Percentiles rank a stretch among this genome's conserved stretches.
These are phyloP conservation scores for Thalassiosira exigua DNA, from an alignment of 352 stramenopile genomes.

Conservation along the genomic window DNA sequence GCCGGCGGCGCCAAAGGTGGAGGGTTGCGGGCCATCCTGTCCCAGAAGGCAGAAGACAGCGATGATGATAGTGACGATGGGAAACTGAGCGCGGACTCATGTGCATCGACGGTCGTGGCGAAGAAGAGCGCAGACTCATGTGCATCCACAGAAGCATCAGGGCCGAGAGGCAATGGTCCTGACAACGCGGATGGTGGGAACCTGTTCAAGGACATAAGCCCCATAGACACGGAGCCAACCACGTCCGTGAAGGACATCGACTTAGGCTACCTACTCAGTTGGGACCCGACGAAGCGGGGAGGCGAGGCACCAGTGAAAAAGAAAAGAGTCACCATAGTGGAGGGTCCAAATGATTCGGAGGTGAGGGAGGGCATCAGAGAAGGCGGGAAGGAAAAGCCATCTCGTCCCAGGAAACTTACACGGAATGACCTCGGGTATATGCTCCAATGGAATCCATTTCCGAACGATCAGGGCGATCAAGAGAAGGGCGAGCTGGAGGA, in stretches of 20 bases:
- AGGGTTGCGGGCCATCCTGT: conserved; percentile 41
- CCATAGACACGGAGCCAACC: conserved; percentile 39
- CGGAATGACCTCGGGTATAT: conserved; percentile 83
- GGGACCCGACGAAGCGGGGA: conserved; percentile 70
- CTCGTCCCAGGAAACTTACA: too few species aligned
- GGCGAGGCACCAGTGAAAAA: conserved; percentile 6
- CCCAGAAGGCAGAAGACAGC: conserved; percentile 26
- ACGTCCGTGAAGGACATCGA: conserved; percentile 68
- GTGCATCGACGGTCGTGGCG: conserved; percentile 10
- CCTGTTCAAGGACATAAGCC: conserved; percentile 52
- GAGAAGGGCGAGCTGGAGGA: conserved; percentile 29
- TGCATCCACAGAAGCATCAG: conserved; percentile 2
- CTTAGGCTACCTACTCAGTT: conserved; percentile 80
- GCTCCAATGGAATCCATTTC: conserved; percentile 78
- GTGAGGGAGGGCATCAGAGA: too few species aligned
- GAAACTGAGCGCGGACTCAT: conserved; percentile 6
- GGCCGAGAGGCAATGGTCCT: not conserved
- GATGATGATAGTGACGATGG: not conserved
- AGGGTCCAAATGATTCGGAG: conserved; percentile 20
- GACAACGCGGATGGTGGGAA: conserved; percentile 17
- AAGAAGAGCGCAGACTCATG: conserved; percentile 5
- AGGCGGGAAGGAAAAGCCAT: too few species aligned
- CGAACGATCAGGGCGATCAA: conserved; percentile 18
- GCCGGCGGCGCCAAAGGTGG: conserved; percentile 1
- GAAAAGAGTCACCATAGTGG: conserved; percentile 44